Evolutionary conservation across 2,329 filamentous ascomycete species (phyloP), one percentile per base, ranked within the genome.

Genomic region (Sclerotiophoma versabilis): DNA sequence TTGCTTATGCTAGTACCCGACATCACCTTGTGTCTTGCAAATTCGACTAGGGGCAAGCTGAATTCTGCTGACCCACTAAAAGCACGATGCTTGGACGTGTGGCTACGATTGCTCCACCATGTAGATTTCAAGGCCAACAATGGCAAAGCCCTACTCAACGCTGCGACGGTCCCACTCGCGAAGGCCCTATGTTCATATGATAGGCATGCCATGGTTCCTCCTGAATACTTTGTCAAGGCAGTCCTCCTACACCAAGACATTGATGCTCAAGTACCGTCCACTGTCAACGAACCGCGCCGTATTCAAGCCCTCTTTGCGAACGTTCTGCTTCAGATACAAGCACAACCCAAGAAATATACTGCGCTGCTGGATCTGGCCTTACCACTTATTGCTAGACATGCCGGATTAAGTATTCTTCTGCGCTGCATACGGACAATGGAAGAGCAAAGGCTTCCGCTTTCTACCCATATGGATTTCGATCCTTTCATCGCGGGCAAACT

Each of bases 71-170:
- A 29, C 7, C 19, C 20, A 22, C 11, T 17, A 14, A 29, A 14
- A 6, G 34, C 33, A 32, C 15, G 23, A 5, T 33, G 41, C 42
- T 33, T 68, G 25, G 39, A 55, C 4, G 47, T 38, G 10, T 70
- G 67, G 67, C 42, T 68, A 20, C 47, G 44, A 22, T 29, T 71
- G n/a, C 56, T 68, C 11, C 54, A 64, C 23, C 27, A 26, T 12
- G 29, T 69, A 9, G 65, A 68, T 37, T 10, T 11, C 9, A 57
- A 34, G 15, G 23, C 30, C 23, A 20, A 15, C 25, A 14, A 3
- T n/a, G 17, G 27, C 14, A 42, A 41, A 4, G 19, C 17, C 25
- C 29, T 55, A 23, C 36, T 55, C 20, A 25, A 36, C 4, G 34
- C 34, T 34, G 41, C 46, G 7, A 15, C 42, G n/a, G 3, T 30